Percentiles rank a stretch among this genome's conserved stretches.
These are phyloP conservation scores for Leccinum subrobustum DNA, from an alignment of 1,284 basidiomycete species.

Conservation along the genomic window DNA sequence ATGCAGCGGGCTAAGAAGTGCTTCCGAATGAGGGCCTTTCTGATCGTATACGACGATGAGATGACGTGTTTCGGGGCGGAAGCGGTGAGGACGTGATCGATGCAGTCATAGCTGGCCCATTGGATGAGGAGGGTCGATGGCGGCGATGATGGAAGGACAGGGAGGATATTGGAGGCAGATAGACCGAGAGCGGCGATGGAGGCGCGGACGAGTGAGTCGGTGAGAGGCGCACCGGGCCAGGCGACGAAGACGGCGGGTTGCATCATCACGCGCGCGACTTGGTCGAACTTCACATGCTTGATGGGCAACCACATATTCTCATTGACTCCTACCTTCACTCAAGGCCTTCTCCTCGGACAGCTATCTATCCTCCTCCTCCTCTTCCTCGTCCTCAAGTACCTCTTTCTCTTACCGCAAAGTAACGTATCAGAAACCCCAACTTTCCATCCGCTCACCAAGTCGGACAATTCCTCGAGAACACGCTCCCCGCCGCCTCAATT, in stretches of 20 bases:
- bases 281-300: neutral
- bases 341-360: conserved; percentile 78
- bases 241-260: conserved; percentile 50
- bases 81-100: conserved; percentile 74
- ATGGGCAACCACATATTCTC: conserved; percentile 70
- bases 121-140: conserved; percentile 43
- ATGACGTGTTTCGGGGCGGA: conserved; percentile 49
- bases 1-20: conserved; percentile 86
- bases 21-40: conserved; percentile 94
- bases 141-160: conserved; percentile 23
- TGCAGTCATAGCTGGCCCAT: conserved; percentile 82
- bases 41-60: conserved; percentile 85
- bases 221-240: conserved; percentile 81
- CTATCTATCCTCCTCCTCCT: conserved; percentile 73
- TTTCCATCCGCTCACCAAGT: conserved; percentile 57
- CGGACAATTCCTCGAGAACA: conserved; percentile 39
- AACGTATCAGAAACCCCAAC: conserved; percentile 52
- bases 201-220: conserved; percentile 62
- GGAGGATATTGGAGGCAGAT: conserved; percentile 28
- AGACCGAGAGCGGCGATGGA: conserved; percentile 50
- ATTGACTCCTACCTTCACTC: conserved; percentile 79
- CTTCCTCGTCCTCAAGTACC: conserved; percentile 71
- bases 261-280: conserved; percentile 1
- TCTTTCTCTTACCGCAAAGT: conserved; percentile 72
- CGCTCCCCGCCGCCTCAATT: conserved; percentile 31